Base-by-base conservation (phyloP, 2,329 filamentous ascomycete genomes). In the Shiraia bambusicola region DNA sequence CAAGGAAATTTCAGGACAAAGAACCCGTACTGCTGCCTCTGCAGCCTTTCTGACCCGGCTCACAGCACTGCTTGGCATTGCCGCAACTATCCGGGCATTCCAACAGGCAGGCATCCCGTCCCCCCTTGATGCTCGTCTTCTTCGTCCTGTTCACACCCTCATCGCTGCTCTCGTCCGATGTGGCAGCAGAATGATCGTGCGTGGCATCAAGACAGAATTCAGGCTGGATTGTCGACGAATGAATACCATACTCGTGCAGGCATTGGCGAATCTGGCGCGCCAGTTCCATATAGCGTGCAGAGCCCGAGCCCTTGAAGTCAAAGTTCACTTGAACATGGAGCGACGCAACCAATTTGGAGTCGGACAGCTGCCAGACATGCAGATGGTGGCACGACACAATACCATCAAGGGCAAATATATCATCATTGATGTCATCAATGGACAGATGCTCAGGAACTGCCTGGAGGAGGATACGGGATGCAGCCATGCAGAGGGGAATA, bases 301-400 rank as follows among this genome's bases (percentile, higher is more conserved):
- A 81, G 29, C 86, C 86, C 55, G 90, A 82, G 34, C 87, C 87
- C 63, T 90, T 85, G 67, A 95, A 90, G 55, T 91, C 87, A 66
- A 95, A 95, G 33, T 84, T 83, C 15, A 98, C 86, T 67, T 95
- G 89, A 31, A 98, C 85, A 65, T 98, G 93, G 70, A 98, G 81
- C 9, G 87, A 93, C 10, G 93, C 92, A 27, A 98, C 86, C 25
- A 95, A 77, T 74, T 96, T 95, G 37, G 90, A 93, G 65, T 97
- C 92, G 12, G 87, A 95, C 25, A 98, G 80, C 69, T 97, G 92
- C 93, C 93, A 98, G 49, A 98, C 90, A 66, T 98, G 93, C 15
- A 98, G 79, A 67, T 98, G 92, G 70, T 98, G 93, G 63, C 90
- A 95, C 65, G 87, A 89, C 47, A 93, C 76, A 34, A 98, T 87